These are phyloP conservation scores for Hypoxylon rubiginosum DNA, from an alignment of 2,329 filamentous ascomycete species.

Conservation along the genomic window DNA sequence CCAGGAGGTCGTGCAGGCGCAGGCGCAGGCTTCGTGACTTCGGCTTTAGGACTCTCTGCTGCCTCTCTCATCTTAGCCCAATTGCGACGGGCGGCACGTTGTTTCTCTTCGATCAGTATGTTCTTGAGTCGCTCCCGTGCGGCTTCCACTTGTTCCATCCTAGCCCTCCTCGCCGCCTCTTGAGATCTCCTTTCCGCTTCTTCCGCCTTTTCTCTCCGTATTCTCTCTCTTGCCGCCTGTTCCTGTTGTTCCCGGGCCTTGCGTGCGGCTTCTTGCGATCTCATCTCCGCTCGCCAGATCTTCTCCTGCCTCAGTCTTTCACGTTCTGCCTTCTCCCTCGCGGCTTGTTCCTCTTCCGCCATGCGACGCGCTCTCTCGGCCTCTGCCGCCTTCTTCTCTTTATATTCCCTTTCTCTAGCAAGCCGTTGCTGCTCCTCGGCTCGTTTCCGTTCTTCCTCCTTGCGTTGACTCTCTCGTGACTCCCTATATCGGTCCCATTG, in stretches of 20 bases:
- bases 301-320: conserved; percentile 24
- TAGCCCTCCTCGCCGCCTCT: conserved; percentile 16
- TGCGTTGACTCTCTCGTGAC: not conserved
- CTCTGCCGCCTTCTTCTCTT: conserved; percentile 5
- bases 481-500: conserved; percentile 14
- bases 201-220: conserved; percentile 6
- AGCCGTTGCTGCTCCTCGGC: conserved; percentile 12
- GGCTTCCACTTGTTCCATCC: conserved; percentile 24
- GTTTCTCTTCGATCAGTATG: conserved; percentile 26
- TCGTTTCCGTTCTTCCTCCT: conserved; percentile 5
- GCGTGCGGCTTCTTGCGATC: conserved; percentile 10
- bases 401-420: conserved; percentile 11
- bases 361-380: conserved; percentile 1
- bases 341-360: conserved; percentile 15
- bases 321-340: conserved; percentile 15
- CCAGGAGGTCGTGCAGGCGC: not conserved
- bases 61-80: conserved; percentile 29
- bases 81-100: conserved; percentile 11
- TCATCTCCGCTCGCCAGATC: conserved; percentile 16
- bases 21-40: not conserved
- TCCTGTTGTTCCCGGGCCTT: not conserved
- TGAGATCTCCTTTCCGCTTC: conserved; percentile 31
- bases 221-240: not conserved
- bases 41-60: conserved; percentile 11
- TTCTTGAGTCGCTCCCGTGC: conserved; percentile 21